Evolutionary conservation across 352 stramenopile species (phyloP).

Genomic region (Pythium phragmitis): DNA sequence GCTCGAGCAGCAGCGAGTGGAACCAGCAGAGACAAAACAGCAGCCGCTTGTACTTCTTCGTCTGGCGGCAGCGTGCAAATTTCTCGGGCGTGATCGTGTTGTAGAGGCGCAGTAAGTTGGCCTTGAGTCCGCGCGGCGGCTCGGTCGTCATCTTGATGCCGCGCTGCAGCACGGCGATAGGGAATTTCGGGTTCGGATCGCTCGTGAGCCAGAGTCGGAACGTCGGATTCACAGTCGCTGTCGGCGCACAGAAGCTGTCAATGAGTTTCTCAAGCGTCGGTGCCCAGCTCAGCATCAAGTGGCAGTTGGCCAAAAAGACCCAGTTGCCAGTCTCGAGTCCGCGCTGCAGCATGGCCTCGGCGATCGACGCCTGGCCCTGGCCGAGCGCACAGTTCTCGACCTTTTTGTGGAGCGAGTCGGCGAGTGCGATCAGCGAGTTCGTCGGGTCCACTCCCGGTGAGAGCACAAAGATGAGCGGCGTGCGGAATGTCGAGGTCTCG

Average conservation of each 20-base stretch:
- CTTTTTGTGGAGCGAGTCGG: constrained; percentile 73
- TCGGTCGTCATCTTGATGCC: constrained; percentile 97
- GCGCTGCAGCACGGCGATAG: constrained; percentile 93
- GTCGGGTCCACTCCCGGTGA: constrained; percentile 95
- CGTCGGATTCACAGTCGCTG: constrained; percentile 67
- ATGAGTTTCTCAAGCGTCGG: constrained; percentile 94
- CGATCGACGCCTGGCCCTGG: constrained; percentile 92
- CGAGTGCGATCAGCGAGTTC: constrained; percentile 88
- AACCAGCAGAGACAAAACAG: constrained; percentile 97
- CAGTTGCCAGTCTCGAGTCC: constrained; percentile 88
- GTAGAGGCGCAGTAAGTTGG: constrained; percentile 94
- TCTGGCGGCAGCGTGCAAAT: constrained; percentile 81
- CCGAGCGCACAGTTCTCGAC: constrained; percentile 93
- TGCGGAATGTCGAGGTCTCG: constrained; percentile 84
- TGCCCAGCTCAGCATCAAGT: constrained; percentile 96
- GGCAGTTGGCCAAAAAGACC: constrained; percentile 96
- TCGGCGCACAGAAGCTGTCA: constrained; percentile 77
- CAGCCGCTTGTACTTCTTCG: constrained; percentile 90
- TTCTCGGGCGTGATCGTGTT: constrained; percentile 90
- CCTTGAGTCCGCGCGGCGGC: constrained; percentile 89
- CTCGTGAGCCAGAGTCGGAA: constrained; percentile 95
- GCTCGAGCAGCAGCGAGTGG: constrained; percentile 93
- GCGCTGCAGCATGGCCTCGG: constrained; percentile 87
- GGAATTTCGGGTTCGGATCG: constrained; percentile 93
- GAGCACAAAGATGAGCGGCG: constrained; percentile 95